Percentiles rank a stretch among this genome's conserved stretches.
Evolutionary conservation across 345 rosid genomes (phyloP).

Genomic region (Linum usitatissimum): DNA sequence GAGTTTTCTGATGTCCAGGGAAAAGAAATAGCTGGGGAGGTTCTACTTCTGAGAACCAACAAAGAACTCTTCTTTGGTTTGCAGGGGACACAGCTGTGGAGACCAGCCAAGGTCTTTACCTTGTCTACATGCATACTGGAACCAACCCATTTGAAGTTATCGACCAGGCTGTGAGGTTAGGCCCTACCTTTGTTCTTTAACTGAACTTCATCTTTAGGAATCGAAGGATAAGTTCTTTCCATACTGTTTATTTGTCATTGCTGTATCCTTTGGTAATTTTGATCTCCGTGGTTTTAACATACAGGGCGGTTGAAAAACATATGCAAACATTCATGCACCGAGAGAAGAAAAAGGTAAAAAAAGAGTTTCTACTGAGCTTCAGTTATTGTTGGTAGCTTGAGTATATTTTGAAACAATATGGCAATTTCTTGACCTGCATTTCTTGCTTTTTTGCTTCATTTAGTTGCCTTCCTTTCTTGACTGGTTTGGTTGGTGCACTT

Average conservation of each 20-base stretch:
- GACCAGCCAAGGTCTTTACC: constrained; percentile 72
- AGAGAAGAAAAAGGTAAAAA: constrained; percentile 72
- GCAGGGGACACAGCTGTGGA: constrained; percentile 88
- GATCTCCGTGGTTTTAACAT: constrained; percentile 10
- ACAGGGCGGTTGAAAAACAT: constrained; percentile 73
- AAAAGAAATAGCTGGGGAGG: constrained; percentile 24
- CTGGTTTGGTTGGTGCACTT: constrained; percentile 99
- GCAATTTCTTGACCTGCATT: constrained; percentile 2
- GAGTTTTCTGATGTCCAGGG: too few species aligned
- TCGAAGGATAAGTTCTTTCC: not conserved
- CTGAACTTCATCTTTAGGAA: not conserved
- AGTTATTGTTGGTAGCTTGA: not conserved
- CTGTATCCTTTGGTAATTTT: too few species aligned
- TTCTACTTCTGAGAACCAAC: constrained; percentile 25
- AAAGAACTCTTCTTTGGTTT: constrained; percentile 31
- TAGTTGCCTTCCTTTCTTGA: constrained; percentile 83
- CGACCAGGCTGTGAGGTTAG: constrained; percentile 80
- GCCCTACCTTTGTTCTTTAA: constrained; percentile 1
- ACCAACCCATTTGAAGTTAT: constrained; percentile 93
- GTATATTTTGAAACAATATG: too few species aligned
- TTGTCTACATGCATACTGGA: constrained; percentile 92
- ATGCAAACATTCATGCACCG: constrained; percentile 82
- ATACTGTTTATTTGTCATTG: too few species aligned
- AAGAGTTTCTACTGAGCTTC: not conserved
- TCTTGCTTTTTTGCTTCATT: constrained; percentile 11